Evolutionary conservation across 345 rosid species (phyloP).

Genomic region (Hirschfeldia incana): DNA sequence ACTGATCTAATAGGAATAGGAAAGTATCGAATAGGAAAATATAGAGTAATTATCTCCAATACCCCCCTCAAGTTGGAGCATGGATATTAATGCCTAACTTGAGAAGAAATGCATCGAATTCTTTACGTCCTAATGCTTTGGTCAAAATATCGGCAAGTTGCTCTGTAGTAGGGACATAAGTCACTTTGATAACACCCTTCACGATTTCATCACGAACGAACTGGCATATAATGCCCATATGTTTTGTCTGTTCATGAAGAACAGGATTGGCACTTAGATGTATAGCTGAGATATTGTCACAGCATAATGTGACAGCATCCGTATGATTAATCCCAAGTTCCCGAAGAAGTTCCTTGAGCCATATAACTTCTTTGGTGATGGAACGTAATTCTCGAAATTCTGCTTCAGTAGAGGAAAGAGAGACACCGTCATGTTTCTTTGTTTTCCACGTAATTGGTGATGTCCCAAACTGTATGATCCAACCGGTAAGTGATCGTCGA

Average conservation of each 20-base stretch:
- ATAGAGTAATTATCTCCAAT: too few relatives aligned
- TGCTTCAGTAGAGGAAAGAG: neutral
- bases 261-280: neutral
- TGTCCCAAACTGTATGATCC: neutral
- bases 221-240: neutral
- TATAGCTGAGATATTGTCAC: neutral
- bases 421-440: neutral
- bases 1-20: too few relatives aligned
- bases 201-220: neutral
- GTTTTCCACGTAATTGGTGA: neutral
- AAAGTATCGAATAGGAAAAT: too few relatives aligned
- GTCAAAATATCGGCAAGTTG: neutral
- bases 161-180: neutral
- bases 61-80: too few relatives aligned
- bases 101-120: too few relatives aligned
- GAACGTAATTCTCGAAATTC: neutral
- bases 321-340: neutral
- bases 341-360: neutral
- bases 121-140: neutral
- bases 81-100: too few relatives aligned
- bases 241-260: neutral
- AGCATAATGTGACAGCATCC: neutral
- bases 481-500: neutral
- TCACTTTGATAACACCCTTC: neutral
- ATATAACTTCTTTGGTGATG: neutral